These are phyloP conservation scores for Juglanconis juglandina DNA, from an alignment of 2,329 filamentous ascomycete genomes.

Conservation along the genomic window DNA sequence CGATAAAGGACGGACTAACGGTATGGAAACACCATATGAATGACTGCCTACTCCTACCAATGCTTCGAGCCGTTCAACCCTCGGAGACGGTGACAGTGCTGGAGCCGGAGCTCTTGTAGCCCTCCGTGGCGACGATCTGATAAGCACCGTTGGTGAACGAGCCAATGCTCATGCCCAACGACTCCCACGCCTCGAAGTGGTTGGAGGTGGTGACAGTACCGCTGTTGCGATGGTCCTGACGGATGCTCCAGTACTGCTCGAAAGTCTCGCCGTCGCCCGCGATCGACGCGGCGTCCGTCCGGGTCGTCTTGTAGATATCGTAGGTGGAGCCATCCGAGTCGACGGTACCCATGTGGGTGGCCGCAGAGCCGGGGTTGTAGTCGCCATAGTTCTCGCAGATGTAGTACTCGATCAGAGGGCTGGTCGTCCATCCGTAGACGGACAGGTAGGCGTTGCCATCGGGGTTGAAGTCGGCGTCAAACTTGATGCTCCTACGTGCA, in stretches of 20 bases:
- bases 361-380: conserved; percentile 38
- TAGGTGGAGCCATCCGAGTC: conserved; percentile 33
- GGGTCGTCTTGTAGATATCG: conserved; percentile 32
- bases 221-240: conserved; percentile 42
- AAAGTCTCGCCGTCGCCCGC: conserved; percentile 48
- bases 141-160: conserved; percentile 39
- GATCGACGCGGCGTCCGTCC: conserved; percentile 41
- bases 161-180: conserved; percentile 42
- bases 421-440: conserved; percentile 38
- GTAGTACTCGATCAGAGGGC: conserved; percentile 36
- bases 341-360: conserved; percentile 29
- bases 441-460: conserved; percentile 23
- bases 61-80: not conserved
- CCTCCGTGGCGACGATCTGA: conserved; percentile 52
- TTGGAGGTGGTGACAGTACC: conserved; percentile 47
- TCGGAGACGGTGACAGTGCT: conserved; percentile 35
- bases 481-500: conserved; percentile 39
- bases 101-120: conserved; percentile 47
- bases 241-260: conserved; percentile 50
- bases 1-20: not conserved
- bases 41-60: not conserved
- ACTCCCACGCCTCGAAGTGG: conserved; percentile 52
- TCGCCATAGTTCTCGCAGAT: conserved; percentile 39
- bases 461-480: conserved; percentile 21
- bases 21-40: not conserved